Evolutionary conservation across 2,329 filamentous ascomycete genomes (phyloP), one percentile per base, ranked within the genome.

Genomic region (Fusarium robinianum): DNA sequence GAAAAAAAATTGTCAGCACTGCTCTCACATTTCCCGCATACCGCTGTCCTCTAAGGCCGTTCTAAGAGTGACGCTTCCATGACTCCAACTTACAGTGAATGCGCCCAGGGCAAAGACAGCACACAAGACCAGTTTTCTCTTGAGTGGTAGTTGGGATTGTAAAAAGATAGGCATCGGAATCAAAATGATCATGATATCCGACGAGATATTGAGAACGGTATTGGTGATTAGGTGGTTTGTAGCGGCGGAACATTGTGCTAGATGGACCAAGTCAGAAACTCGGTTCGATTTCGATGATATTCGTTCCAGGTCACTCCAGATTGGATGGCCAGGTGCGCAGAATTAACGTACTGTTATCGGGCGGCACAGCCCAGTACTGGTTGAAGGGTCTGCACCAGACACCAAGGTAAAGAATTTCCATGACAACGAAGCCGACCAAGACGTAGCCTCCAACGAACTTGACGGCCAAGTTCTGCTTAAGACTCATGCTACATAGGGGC

Each of bases 191-290:
- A 79, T 72, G 3, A 82, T 24, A 51, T 84, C 81, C 17, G 79
- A 81, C 3, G 76, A 74, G 34, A 84, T 76, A 53, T 85, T 84
- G 58, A 84, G 75, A 4, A 73, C 69, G 2, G 77, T 74, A 46
- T 83, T 80, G 11, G 77, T 76, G 36, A 82, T 81, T 8, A 81
- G 71, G 54, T 82, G 82, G 57, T 80, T 69, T 11, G 75, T 69
- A 2, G 77, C 73, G 0, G 79, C 76, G 1, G 78, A 77, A 58
- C 80, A 84, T 69, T 84, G 79, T 2, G 68, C 74, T 77, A 22
- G 3, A 19, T 2, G n/a, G 8, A 2, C n/a, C 24, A 8, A 18
- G 45, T 59, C 9, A 62, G 51, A 15, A 18, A 27, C 31, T 34
- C 12, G 12, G 21, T 36, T 18, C 21, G 12, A 11, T 9, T 12